A percentile compares a stretch with the other conserved stretches of the same genome.
These are phyloP conservation scores for Heliamphora exappendiculata DNA, from an alignment of 148 eudicot species.

Conservation along the genomic window DNA sequence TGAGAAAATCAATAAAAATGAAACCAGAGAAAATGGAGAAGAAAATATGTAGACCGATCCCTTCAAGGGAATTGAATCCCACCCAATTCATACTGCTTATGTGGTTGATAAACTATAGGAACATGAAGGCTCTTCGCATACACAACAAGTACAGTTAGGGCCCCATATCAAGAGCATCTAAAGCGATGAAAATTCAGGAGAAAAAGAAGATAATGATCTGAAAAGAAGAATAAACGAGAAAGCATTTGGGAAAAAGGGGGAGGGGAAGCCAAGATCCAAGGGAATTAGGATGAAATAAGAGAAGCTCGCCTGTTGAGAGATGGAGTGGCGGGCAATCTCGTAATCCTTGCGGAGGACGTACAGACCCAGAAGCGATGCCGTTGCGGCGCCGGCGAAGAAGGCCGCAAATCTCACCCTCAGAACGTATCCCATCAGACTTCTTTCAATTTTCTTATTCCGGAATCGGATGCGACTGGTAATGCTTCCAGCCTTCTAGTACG, in stretches of 20 bases:
- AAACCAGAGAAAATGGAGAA: background rate
- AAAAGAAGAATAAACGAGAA: background rate
- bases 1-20: background rate
- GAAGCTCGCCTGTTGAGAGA: constrained; percentile 39
- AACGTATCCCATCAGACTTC: constrained; percentile 44
- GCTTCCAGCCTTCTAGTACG: no score
- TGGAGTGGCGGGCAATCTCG: constrained; percentile 44
- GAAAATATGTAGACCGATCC: background rate
- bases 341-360: constrained; percentile 51
- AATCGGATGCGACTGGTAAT: background rate
- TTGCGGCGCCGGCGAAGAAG: constrained; percentile 56
- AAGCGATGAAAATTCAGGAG: background rate
- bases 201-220: background rate
- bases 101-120: background rate
- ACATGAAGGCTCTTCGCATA: background rate
- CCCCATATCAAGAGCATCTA: background rate
- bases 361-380: constrained; percentile 45
- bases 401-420: constrained; percentile 48
- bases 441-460: background rate
- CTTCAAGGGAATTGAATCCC: background rate
- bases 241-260: background rate
- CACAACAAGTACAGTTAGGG: background rate
- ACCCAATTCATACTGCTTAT: background rate
- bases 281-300: background rate
- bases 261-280: background rate